phyloP scores from a whole-genome alignment of 2,329 filamentous ascomycete species.

The Penicillium sp. region DNA sequence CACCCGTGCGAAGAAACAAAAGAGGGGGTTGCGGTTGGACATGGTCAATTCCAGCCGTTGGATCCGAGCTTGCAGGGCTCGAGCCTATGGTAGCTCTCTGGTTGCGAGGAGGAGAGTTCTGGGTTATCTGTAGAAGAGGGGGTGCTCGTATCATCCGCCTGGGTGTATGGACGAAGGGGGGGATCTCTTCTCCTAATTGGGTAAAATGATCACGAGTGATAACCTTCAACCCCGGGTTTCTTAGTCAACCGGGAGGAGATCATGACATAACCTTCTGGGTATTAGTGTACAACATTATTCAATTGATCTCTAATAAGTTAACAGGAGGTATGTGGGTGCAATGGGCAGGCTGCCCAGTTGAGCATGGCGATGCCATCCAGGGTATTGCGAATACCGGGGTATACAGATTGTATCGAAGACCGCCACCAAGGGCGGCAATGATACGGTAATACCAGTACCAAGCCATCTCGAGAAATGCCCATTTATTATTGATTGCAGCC shows the following conservation, averaged over 20 bases:
- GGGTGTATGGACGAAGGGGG: neutral
- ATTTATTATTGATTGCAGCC: too few relatives aligned
- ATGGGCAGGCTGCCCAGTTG: neutral
- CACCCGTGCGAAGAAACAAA: conserved; percentile 7
- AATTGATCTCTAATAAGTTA: neutral
- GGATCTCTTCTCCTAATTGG: conserved; percentile 43
- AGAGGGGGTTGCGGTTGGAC: conserved; percentile 7
- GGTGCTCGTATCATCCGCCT: conserved; percentile 22
- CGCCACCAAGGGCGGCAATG: rapidly evolving
- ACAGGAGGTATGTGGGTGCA: neutral
- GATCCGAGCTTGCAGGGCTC: conserved; percentile 20
- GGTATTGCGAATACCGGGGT: neutral
- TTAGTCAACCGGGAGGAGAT: neutral
- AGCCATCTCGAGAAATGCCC: too few relatives aligned
- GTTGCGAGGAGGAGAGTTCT: neutral
- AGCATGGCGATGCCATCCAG: neutral
- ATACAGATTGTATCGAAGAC: neutral
- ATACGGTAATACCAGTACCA: neutral
- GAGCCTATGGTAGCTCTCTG: neutral
- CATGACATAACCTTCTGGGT: neutral
- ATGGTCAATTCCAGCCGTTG: conserved; percentile 17
- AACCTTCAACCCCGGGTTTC: conserved; percentile 17
- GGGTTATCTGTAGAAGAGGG: conserved; percentile 15
- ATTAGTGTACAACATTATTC: neutral
- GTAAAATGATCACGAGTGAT: conserved; percentile 29